Evolutionary conservation across 2,329 filamentous ascomycete species (phyloP).

Genomic region (Colletotrichum simmondsii): DNA sequence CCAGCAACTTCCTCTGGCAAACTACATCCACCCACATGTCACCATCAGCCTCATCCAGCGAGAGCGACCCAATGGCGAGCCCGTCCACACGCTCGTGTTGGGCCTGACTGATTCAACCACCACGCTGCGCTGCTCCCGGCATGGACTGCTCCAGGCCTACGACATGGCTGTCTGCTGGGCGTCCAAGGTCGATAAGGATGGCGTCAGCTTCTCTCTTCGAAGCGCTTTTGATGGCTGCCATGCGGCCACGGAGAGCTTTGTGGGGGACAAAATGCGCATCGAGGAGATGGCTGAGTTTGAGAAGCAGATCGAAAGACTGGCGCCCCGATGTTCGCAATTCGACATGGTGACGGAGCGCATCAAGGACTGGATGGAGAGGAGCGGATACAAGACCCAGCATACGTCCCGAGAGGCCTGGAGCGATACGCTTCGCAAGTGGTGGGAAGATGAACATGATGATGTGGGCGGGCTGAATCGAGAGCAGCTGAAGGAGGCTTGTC

Average conservation of each 20-base stretch:
- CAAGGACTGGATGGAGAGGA: not conserved
- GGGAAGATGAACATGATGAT: not conserved
- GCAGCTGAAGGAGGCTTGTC: not conserved
- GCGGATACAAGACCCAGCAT: not conserved
- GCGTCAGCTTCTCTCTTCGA: not conserved
- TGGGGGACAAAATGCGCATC: not conserved
- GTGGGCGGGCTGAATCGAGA: not conserved
- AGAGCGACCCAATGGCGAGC: not conserved
- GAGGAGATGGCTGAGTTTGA: not conserved
- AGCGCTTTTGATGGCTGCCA: not conserved
- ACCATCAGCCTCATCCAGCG: not conserved
- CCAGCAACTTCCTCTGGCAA: not conserved
- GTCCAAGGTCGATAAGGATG: not conserved
- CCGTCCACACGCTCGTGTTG: not conserved
- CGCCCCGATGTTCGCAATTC: not conserved
- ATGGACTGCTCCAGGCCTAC: constrained; percentile 1
- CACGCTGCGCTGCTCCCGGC: not conserved
- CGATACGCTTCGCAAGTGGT: not conserved
- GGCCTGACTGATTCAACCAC: not conserved
- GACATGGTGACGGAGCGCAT: not conserved
- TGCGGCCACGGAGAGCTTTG: not conserved
- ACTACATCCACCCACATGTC: constrained; percentile 5
- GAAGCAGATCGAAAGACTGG: not conserved
- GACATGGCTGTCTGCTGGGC: constrained; percentile 12
- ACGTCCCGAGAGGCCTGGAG: not conserved